Evolutionary conservation across 768 basidiomycete genomes (phyloP).

Genomic region (Mrakia gelida): DNA sequence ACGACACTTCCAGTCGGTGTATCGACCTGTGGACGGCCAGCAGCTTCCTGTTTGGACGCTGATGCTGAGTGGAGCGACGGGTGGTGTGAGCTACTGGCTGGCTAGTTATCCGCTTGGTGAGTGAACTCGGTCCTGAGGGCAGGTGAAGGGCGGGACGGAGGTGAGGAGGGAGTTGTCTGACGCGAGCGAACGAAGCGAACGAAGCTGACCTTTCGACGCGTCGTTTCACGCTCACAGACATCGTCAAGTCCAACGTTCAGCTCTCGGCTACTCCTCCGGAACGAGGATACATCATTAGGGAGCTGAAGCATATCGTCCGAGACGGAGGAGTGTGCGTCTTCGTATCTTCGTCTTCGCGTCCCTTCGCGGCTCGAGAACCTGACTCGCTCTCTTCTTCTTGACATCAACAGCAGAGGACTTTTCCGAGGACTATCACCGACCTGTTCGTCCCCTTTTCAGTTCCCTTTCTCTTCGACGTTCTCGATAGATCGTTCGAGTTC

Average conservation of each 20-base stretch:
- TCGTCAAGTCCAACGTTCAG: constrained; percentile 87
- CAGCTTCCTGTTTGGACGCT: constrained; percentile 79
- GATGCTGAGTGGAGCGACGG: constrained; percentile 57
- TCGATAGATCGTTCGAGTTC: too few relatives aligned
- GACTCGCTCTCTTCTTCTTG: constrained; percentile 34
- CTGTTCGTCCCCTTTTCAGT: constrained; percentile 30
- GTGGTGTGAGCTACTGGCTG: constrained; percentile 82
- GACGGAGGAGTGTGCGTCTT: constrained; percentile 68
- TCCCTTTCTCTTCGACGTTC: background rate
- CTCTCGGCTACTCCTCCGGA: constrained; percentile 65
- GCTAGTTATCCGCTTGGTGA: constrained; percentile 81
- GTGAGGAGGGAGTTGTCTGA: too few relatives aligned
- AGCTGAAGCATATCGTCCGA: constrained; percentile 61
- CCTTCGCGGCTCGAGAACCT: constrained; percentile 58
- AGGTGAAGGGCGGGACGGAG: too few relatives aligned
- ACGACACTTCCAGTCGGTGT: constrained; percentile 61
- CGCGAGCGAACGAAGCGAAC: background rate
- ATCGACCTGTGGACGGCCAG: constrained; percentile 41
- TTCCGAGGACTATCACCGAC: constrained; percentile 40
- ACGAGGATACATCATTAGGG: constrained; percentile 68
- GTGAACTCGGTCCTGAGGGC: constrained; percentile 17
- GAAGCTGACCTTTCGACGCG: background rate
- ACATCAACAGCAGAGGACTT: constrained; percentile 36
- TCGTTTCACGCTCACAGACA: constrained; percentile 53
- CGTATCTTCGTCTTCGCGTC: constrained; percentile 51